phyloP scores from a whole-genome alignment of 129 eudicot genomes.

The Kitagawia praeruptora region DNA sequence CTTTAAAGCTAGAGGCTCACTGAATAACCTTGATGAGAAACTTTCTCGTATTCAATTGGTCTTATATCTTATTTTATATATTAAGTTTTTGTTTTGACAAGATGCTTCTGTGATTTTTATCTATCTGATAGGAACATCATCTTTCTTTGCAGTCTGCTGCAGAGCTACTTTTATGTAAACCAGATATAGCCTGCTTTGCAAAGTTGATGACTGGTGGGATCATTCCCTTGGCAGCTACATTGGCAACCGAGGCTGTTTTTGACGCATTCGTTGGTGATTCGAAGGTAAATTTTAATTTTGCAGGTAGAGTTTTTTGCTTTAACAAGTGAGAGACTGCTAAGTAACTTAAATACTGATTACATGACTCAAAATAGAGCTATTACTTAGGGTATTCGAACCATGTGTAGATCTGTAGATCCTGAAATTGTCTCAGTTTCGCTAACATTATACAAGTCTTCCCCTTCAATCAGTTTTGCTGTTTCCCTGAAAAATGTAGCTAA shows the following conservation, averaged over 20 bases:
- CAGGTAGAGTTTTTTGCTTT: background rate
- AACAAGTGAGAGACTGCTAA: background rate
- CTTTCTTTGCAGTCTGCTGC: constrained; percentile 71
- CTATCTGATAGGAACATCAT: constrained; percentile 1
- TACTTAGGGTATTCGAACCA: no score
- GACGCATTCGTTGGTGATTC: constrained; percentile 82
- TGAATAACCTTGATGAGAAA: background rate
- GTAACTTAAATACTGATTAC: background rate
- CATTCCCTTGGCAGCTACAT: constrained; percentile 82
- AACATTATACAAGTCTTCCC: background rate
- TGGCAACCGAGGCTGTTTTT: constrained; percentile 76
- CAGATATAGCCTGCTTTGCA: constrained; percentile 90
- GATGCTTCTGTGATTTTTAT: background rate
- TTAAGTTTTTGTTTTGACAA: background rate
- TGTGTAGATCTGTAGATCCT: background rate
- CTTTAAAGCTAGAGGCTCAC: background rate
- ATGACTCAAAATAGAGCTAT: background rate
- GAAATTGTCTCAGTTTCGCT: background rate
- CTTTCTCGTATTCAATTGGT: background rate
- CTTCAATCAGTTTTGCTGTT: background rate
- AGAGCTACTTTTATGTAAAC: constrained; percentile 69
- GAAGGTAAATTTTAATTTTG: constrained; percentile 37
- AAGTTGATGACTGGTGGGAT: constrained; percentile 97
- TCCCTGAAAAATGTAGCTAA: background rate
- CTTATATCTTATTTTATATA: background rate